Evolutionary conservation across 257 asterid genomes (phyloP), one percentile per base, ranked within the genome.

Genomic region (Solanum etuberosum): DNA sequence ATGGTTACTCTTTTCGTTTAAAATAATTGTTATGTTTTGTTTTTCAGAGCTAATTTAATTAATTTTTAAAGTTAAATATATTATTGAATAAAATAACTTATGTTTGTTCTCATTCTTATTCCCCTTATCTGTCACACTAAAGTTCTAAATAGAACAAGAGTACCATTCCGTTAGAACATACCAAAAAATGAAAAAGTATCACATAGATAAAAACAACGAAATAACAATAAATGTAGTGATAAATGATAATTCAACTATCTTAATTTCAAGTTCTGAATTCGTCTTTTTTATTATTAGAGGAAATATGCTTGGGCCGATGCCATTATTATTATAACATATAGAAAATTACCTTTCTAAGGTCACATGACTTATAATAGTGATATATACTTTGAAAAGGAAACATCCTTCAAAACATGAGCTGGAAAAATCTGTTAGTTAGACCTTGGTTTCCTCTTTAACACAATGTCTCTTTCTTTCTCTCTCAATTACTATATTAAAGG

Each of bases 341-440:
- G 80, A 65, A 37, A 38, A 63, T 51, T 37, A 65, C 77, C 80
- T 61, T 61, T 67, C 32, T 70, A 84, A 61, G 37, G 38, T 84
- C 38, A 61, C 86, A 59, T 61, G 35, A 35, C 32, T 84, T 63
- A 84, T 84, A 63, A 72, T 88, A 68, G 4, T 76, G 83, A 73
- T 34, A 71, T 34, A 71, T 42, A 81, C 51, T 29, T 20, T 43
- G 15, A 20, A 43, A 43, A 78, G 34, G 63, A 86, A 78, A 83
- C 88, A 85, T 34, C 83, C 83, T 6, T 37, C 34, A 67, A 88
- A 84, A 37, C 31, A 84, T 87, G 90, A 88, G 93, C 92, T 88
- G 92, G 89, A 86, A 86, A 84, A 65, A 65, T 65, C 38, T 27
- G 65, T 35, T 83, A 35, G 71, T 84, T 65, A 10, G 63, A 31